phyloP scores from a whole-genome alignment of 2,329 filamentous ascomycete species.

The Fusarium illudens region DNA sequence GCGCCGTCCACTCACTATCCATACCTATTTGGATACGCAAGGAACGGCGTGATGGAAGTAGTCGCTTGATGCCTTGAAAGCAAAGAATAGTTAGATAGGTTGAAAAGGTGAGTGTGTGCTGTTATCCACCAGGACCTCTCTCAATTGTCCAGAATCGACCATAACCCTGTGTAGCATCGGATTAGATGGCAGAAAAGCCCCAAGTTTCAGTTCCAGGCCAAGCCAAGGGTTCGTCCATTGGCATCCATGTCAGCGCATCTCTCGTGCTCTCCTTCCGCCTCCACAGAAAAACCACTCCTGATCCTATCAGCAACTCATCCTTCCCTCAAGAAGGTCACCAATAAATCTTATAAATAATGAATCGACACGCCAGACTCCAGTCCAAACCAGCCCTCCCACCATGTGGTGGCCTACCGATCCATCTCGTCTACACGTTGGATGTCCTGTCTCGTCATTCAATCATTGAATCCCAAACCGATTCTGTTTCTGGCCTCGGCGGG shows the following conservation, averaged over 20 bases:
- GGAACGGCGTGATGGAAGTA: neutral
- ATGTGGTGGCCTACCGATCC: slow-evolving; percentile 13
- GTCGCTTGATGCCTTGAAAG: neutral
- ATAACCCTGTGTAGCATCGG: neutral
- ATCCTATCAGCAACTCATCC: slow-evolving; percentile 3
- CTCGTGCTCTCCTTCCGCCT: neutral
- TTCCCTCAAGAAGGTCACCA: neutral
- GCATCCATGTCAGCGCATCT: neutral
- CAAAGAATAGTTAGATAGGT: neutral
- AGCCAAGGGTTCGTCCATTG: slow-evolving; percentile 2
- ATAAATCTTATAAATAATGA: slow-evolving; percentile 2
- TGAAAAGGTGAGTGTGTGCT: slow-evolving; percentile 3
- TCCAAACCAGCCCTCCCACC: slow-evolving; percentile 6
- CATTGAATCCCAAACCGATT: neutral
- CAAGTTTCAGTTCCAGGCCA: neutral
- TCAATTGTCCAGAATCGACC: slow-evolving; percentile 7
- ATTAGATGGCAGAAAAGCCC: neutral
- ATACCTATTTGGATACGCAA: neutral
- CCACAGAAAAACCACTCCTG: neutral
- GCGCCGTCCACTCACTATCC: neutral
- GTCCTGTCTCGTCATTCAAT: neutral
- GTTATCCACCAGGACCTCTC: slow-evolving; percentile 6
- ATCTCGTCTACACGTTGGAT: slow-evolving; percentile 12
- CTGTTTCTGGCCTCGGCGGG: neutral
- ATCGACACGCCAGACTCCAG: slow-evolving; percentile 20